A percentile compares a stretch with the other conserved stretches of the same genome.
Conservation (phyloP, 345 rosid species). For the Acer negundo region DNA sequence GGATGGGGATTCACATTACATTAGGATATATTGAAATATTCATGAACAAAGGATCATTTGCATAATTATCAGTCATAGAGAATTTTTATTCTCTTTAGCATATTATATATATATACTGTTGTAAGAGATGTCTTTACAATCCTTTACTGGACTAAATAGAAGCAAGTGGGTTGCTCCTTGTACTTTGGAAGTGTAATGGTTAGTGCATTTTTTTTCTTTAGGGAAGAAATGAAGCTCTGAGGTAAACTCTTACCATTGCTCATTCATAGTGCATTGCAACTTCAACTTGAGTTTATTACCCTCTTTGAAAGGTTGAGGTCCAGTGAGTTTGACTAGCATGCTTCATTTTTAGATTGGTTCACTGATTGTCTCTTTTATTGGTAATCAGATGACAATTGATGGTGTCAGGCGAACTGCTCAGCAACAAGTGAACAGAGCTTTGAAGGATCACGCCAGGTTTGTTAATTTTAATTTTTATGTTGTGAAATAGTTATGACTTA, state of each 20-base stretch:
- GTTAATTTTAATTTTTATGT: conserved; percentile 6
- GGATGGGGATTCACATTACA: neutral
- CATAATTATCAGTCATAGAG: neutral
- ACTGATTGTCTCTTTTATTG: conserved; percentile 14
- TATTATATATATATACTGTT: neutral
- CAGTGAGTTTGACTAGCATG: neutral
- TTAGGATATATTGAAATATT: neutral
- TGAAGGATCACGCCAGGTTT: conserved; percentile 91
- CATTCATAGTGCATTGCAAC: neutral
- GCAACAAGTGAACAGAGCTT: conserved; percentile 83
- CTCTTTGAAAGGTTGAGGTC: neutral
- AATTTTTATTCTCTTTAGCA: neutral
- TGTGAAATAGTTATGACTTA: neutral
- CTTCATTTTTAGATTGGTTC: conserved; percentile 20
- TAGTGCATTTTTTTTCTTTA: neutral
- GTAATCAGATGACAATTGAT: conserved; percentile 86
- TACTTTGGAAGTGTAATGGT: neutral
- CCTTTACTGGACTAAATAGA: neutral
- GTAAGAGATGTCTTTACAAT: neutral
- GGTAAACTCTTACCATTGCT: neutral
- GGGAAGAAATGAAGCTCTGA: neutral
- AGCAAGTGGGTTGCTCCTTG: neutral
- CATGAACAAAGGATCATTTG: neutral
- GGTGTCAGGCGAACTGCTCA: conserved; percentile 96
- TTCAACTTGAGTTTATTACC: neutral